Conservation (phyloP, 805 yeast genomes). For the Saturnispora hagleri region DNA sequence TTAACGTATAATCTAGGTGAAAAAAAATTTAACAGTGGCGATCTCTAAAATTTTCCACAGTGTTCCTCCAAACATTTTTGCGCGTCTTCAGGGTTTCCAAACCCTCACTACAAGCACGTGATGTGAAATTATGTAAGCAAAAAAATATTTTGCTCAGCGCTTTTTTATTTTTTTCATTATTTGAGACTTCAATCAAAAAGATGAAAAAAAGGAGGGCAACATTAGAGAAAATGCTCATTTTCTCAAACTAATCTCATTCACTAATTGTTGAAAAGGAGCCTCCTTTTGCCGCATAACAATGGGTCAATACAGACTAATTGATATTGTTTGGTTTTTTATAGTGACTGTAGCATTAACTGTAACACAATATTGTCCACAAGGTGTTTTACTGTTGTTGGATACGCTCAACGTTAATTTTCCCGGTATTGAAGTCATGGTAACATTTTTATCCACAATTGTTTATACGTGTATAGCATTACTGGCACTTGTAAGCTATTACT, state of each 20-base stretch:
- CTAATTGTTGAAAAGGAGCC: too few species aligned
- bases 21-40: slow-evolving; percentile 4
- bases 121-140: not conserved
- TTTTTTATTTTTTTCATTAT: too few species aligned
- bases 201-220: not conserved
- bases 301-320: not conserved
- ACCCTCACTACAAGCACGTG: slow-evolving; percentile 10
- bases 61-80: not conserved
- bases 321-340: not conserved
- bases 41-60: slow-evolving; percentile 2
- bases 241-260: too few species aligned
- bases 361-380: not conserved
- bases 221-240: not conserved
- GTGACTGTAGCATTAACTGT: not conserved
- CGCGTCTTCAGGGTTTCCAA: slow-evolving; percentile 1
- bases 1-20: not conserved
- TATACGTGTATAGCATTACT: not conserved
- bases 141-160: not conserved
- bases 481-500: not conserved
- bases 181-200: too few species aligned
- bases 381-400: not conserved
- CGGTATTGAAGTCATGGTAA: not conserved
- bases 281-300: too few species aligned
- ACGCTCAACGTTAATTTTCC: not conserved
- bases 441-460: not conserved